These are phyloP conservation scores for Fraxinus anomala DNA, from an alignment of 257 asterid genomes.

Conservation along the genomic window DNA sequence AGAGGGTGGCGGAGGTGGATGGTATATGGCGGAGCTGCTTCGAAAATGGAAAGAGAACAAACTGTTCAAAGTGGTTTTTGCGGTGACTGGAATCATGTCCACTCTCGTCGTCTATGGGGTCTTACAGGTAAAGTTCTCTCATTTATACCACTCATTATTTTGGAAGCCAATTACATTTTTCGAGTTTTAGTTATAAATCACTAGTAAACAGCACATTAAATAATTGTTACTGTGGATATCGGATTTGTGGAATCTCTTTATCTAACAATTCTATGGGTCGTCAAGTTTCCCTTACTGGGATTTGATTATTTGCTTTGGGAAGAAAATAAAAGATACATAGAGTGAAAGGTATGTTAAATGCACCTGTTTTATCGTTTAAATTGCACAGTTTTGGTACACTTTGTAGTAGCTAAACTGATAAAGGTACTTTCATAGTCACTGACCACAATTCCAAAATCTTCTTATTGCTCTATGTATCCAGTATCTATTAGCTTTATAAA, in stretches of 20 bases:
- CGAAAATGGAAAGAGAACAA: constrained; percentile 56
- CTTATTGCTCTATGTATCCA: background rate
- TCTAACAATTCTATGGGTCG: background rate
- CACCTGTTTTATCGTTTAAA: background rate
- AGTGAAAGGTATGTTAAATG: background rate
- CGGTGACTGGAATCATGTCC: constrained; percentile 86
- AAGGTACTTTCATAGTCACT: background rate
- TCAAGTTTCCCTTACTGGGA: background rate
- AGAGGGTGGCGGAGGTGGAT: constrained; percentile 49
- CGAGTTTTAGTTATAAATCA: background rate
- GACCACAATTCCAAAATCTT: background rate
- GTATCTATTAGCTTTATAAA: background rate
- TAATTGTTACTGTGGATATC: background rate
- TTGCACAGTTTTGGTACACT: constrained; percentile 1
- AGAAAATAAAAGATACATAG: background rate
- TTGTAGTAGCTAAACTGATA: background rate
- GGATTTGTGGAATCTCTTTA: background rate
- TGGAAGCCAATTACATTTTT: background rate
- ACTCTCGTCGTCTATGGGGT: constrained; percentile 87
- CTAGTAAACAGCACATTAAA: background rate
- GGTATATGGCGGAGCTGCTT: constrained; percentile 65
- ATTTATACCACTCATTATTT: background rate
- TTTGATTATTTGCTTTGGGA: background rate
- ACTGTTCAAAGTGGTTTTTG: constrained; percentile 62
- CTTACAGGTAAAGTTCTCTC: constrained; percentile 60